Base-by-base conservation (phyloP, 2,329 filamentous ascomycete genomes). In the Cadophora gregata region DNA sequence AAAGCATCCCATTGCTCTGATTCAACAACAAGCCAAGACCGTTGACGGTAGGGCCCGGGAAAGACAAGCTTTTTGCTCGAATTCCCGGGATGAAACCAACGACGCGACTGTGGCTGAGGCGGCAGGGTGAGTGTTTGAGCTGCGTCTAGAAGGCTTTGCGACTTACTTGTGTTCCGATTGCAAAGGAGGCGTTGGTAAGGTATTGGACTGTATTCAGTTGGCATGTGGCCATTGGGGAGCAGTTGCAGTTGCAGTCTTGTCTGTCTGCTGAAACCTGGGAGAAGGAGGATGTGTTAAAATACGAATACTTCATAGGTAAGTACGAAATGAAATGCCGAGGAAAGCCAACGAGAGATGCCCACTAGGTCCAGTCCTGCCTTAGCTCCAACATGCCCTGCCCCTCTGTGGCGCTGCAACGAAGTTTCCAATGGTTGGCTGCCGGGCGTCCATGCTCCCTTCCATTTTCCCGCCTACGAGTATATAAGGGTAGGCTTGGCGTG, bases 51-150 rank as follows among this genome's bases (percentile, higher is more conserved):
- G 42, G 55, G 48, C 6, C 31, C 65, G 53, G 56, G 48, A 0
- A n/a, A 36, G 10, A 64, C 61, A 67, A 67, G 65, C 65, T 64
- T 67, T 64, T 33, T 38, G 29, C 19, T 21, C 10, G 9, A 45
- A 29, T 62, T 55, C 38, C 58, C 61, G 47, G 42, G 29, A 62
- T 65, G 59, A 68, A 68, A 65, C 66, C 55, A 68, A 63, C 64
- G 51, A 63, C 29, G 62, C 47, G 47, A 63, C 55, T 48, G 67
- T 67, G 64, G 67, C 67, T 69, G 67, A 67, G 64, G 45, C 9
- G 56, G 63, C 63, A 25, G 62, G 60, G 31, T 36, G 19, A 14
- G 25, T 47, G 53, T 59, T 51, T 51, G 45, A 53, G 55, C 55
- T 60, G 63, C 25, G 14, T 45, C 33, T 24, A 8, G 47, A 59